phyloP scores from a whole-genome alignment of 805 yeast genomes.

The Candida pseudoglaebosa region DNA sequence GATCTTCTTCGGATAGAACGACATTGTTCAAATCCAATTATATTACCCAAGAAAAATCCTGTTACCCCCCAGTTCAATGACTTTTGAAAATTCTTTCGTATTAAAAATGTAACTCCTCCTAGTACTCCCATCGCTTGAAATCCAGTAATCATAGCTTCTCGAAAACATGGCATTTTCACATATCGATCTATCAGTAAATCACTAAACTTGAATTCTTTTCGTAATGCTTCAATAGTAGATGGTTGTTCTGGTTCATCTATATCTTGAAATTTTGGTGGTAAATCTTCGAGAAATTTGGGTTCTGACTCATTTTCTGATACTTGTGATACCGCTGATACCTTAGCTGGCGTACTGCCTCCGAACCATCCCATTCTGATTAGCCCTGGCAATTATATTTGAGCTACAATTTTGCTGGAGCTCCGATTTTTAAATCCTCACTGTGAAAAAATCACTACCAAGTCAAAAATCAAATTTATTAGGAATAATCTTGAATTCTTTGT shows the following conservation, averaged over 20 bases:
- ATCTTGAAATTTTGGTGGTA: slow-evolving; percentile 50
- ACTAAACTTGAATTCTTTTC: slow-evolving; percentile 37
- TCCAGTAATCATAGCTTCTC: slow-evolving; percentile 77
- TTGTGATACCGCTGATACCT: slow-evolving; percentile 33
- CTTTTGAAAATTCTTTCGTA: slow-evolving; percentile 56
- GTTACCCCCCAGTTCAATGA: slow-evolving; percentile 82
- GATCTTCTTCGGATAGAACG: slow-evolving; percentile 65
- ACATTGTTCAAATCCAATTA: slow-evolving; percentile 93
- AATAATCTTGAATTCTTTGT: not conserved
- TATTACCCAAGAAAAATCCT: slow-evolving; percentile 73
- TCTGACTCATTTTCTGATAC: slow-evolving; percentile 13
- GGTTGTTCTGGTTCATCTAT: slow-evolving; percentile 14
- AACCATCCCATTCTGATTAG: slow-evolving; percentile 45
- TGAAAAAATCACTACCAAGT: not conserved
- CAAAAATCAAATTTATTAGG: not conserved
- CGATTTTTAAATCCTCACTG: not conserved
- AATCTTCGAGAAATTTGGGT: slow-evolving; percentile 42
- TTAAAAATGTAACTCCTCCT: slow-evolving; percentile 61
- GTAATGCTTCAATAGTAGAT: slow-evolving; percentile 30
- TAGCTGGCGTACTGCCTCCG: slow-evolving; percentile 31
- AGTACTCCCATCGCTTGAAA: slow-evolving; percentile 68
- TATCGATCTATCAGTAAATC: slow-evolving; percentile 53
- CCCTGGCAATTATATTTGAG: slow-evolving; percentile 2
- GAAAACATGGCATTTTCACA: slow-evolving; percentile 66
- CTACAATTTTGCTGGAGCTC: not conserved